Base-by-base conservation (phyloP, 2,329 filamentous ascomycete genomes). In the Lasiodiplodia gonubiensis region DNA sequence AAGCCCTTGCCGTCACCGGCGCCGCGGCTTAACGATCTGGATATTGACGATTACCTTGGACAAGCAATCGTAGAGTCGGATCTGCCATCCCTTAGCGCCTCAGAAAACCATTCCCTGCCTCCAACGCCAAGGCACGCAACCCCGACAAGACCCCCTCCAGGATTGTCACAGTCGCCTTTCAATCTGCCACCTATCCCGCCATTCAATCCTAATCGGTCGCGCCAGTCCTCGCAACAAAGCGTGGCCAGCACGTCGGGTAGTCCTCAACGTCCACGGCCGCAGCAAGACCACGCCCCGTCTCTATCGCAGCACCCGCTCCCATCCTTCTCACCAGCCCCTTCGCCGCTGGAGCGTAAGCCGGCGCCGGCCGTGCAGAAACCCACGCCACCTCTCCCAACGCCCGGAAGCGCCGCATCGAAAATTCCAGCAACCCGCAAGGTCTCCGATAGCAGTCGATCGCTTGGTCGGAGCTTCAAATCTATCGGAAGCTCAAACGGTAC, bases 121-220 rank as follows among this genome's bases (percentile, higher is more conserved):
- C 52, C 33, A 11, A 66, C 39, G 11, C 60, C 64, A 37, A 54
- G 65, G 12, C 66, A 53, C 16, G 35, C 27, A 12, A 52, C 37
- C 33, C 63, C 66, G 7, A 27, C 67, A 12, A 55, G 52, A 49
- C 52, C 64, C 14, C 39, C 64, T 4, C 52, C 52, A 21, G 64
- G 52, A 14, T 16, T 67, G 23, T 21, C 63, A 2, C 25, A 64
- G 14, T 37, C 35, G 2, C 46, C 67, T 23, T 46, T 35, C 37
- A 64, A 54, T 33, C 72, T 79, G 49, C 74, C 74, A 6, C 75
- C 75, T 18, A 78, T 78, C 46, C 77, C 76, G 12, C 77, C 77
- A 1, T 79, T 74, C 54, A 71, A 73, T 51, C 75, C 75, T 16
- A 61, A 69, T 14, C 67, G 71, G 55, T 71, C 57, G 71, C 71